Evolutionary conservation across 345 rosid species (phyloP), one percentile per base, ranked within the genome.

Genomic region (Excoecaria cochinchinensis): DNA sequence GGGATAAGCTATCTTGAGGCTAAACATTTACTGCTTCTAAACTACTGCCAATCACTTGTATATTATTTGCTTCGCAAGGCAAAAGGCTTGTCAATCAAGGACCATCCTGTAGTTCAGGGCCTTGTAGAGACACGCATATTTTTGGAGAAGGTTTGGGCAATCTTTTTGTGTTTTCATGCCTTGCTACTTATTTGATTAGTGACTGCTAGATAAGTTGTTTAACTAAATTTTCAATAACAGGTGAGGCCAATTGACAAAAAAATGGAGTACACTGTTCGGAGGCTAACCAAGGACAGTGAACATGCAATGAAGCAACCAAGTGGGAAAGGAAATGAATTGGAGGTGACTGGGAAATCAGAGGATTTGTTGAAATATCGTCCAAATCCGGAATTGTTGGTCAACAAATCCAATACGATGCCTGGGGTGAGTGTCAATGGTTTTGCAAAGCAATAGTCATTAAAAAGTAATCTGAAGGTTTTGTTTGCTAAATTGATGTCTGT

Each of bases 1-100:
- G 99, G 98, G 68, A 88, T 93, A 67, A 93, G 95, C 87, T 95
- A 90, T 83, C 93, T 93, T 17, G 99, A 95, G 74, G 89, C 92
- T 3, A 95, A 95, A 77, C 88, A 95, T 85, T 81, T 93, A 70
- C 69, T 93, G 83, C 98, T 93, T 47, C 76, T 95, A 70, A 86
- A 79, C 76, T 95, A 93, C 83, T 95, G 99, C 74, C 93, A 95
- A 72, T 90, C 90, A 11, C 83, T 93, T 70, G 97, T 89, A 7
- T 90, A 89, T 81, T 93, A 91, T 83, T 77, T 89, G 58, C 91
- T 95, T 63, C 86, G 88, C 74, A 95, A 95, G 83, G 93, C 95
- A 13, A 86, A 87, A 77, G 99, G 99, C 58, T 86, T 84, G 55
- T 85, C 97, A 4, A 87, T 95, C 40, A 88, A 89, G 74, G 89